phyloP scores from a whole-genome alignment of 2,329 filamentous ascomycete genomes.

The Fusarium odoratissimum region DNA sequence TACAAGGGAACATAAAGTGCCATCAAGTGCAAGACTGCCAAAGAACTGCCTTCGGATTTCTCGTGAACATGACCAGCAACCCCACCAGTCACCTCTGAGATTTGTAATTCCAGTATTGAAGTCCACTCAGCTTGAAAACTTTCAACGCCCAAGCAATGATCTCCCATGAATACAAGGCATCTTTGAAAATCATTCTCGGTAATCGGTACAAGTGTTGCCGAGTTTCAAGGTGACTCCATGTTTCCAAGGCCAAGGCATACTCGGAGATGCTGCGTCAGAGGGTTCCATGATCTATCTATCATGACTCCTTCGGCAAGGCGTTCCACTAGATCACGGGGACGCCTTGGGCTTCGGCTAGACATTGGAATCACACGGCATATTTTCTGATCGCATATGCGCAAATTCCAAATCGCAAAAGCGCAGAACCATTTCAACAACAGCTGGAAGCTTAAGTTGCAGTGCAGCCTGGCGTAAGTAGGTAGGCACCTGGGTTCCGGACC shows the following conservation, averaged over 20 bases:
- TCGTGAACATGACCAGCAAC: not conserved
- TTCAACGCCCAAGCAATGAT: not conserved
- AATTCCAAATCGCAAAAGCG: not conserved
- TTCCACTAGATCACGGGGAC: not conserved
- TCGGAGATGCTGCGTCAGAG: not conserved
- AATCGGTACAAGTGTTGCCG: not conserved
- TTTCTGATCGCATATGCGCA: not conserved
- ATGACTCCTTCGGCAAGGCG: constrained; percentile 18
- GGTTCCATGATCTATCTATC: constrained; percentile 15
- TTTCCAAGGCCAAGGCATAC: constrained; percentile 2
- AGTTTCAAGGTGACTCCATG: not conserved
- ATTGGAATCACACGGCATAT: not conserved
- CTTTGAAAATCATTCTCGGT: not conserved
- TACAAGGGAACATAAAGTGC: not conserved
- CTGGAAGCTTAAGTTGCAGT: not conserved
- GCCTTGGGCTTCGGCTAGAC: constrained; percentile 4
- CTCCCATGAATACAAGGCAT: not conserved
- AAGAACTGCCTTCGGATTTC: not conserved
- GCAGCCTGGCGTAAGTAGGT: not conserved
- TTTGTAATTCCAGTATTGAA: not conserved
- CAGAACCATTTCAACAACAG: not conserved
- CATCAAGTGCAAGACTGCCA: not conserved
- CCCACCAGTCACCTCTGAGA: not conserved
- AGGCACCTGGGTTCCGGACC: not conserved
- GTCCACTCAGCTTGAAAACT: not conserved